Evolutionary conservation across 441 rosid species (phyloP), one percentile per base, ranked within the genome.

Genomic region (Populus hybrid): DNA sequence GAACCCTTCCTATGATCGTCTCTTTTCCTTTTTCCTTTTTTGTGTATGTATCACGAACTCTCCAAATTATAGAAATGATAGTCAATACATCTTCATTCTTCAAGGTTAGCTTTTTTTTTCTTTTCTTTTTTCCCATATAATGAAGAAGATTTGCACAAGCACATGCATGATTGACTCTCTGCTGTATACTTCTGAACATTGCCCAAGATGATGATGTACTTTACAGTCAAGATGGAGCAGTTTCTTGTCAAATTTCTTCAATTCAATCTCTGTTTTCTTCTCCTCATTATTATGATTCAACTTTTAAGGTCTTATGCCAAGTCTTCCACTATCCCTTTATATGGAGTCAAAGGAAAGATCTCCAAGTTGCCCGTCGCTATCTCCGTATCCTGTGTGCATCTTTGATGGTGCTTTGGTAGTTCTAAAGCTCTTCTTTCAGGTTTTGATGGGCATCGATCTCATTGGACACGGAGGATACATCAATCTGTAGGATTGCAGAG

Each of bases 1-100:
- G 97, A 92, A 85, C 98, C 99, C 77, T 87, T 95, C 69, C 78
- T 95, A 73, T 92, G 86, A 90, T 69, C 72, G 80, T 79, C 65
- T 35, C 32, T 18, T 70, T 42, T 68, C 59, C 0, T 50, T 50
- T 50, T 50, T 50, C 19, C 57, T 59, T 74, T 63, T 36, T 69
- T 70, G 35, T 70, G 79, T 81, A 82, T 84, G 79, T 78, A 78
- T 70, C 79, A 21, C 35, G 32, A 70, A 78, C 78, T 67, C 79
- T 72, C 9, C 21, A 69, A 67, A 69, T 74, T 70, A 50, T 71
- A 69, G 77, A 76, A 75, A 80, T 80, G 75, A 67, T 69, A 64
- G 73, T 65, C 23, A n/a, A 66, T 40, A 68, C 24, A 71, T 35
- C 73, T 69, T 69, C 71, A 75, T 80, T 83, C 61, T 79, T 77